These are phyloP conservation scores for Lentinula aciculospora DNA, from an alignment of 768 basidiomycete genomes.

Conservation along the genomic window DNA sequence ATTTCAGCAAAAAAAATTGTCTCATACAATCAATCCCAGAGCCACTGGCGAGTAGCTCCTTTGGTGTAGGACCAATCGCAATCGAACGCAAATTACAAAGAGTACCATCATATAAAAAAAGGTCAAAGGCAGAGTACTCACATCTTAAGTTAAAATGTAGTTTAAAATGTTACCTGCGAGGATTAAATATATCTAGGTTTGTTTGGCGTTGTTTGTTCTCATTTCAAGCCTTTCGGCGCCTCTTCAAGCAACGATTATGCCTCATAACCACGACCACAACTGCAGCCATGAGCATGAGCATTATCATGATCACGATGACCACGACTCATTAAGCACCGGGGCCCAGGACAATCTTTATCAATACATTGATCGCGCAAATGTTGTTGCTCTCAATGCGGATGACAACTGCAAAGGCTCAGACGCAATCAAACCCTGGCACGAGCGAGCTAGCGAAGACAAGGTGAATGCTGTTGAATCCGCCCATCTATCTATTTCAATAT, in stretches of 20 bases:
- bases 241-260: too few species aligned
- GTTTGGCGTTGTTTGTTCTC: background rate
- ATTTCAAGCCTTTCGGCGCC: too few species aligned
- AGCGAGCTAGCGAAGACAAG: constrained; percentile 62
- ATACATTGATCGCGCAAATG: constrained; percentile 76
- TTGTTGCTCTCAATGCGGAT: constrained; percentile 70
- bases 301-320: constrained; percentile 47
- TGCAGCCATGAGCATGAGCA: constrained; percentile 56
- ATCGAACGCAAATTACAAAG: constrained; percentile 90
- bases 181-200: background rate
- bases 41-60: constrained; percentile 73
- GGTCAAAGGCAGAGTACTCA: background rate
- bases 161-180: too few species aligned
- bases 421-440: constrained; percentile 85
- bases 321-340: constrained; percentile 38
- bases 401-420: constrained; percentile 34
- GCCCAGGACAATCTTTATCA: constrained; percentile 67
- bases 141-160: too few species aligned
- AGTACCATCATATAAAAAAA: constrained; percentile 42
- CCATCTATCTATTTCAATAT: background rate
- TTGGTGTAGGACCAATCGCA: constrained; percentile 51
- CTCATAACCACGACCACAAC: constrained; percentile 54
- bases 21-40: constrained; percentile 70
- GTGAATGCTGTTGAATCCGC: constrained; percentile 32
- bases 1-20: constrained; percentile 54